Percentiles rank a stretch among this genome's conserved stretches.
phyloP scores from a whole-genome alignment of 495 filamentous ascomycete species.

The Hyaloscypha hepaticicola region DNA sequence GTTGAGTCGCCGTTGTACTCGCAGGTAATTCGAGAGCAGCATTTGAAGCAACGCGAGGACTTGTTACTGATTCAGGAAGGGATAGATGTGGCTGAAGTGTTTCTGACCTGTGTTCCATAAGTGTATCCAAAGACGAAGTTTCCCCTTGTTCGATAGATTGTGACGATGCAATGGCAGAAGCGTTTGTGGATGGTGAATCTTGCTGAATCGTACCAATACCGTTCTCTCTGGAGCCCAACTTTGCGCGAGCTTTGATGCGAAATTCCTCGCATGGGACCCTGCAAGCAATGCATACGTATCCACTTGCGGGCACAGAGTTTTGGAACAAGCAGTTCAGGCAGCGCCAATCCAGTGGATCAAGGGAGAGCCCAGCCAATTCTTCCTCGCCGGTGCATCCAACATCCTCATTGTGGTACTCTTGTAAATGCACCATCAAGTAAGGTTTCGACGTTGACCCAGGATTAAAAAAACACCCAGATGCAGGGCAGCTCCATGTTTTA shows the following conservation, averaged over 20 bases:
- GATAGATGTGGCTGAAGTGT: too few species aligned
- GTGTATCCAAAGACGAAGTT: not conserved
- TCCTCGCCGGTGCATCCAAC: not conserved
- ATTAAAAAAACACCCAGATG: too few species aligned
- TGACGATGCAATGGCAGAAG: too few species aligned
- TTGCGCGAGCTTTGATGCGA: not conserved
- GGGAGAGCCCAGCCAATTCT: not conserved
- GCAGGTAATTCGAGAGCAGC: not conserved
- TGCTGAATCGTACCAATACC: not conserved
- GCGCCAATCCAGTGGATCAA: not conserved
- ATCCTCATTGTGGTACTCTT: too few species aligned
- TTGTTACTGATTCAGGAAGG: not conserved
- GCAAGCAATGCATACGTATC: not conserved
- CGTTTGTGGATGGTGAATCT: not conserved
- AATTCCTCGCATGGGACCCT: not conserved
- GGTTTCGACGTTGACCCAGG: too few species aligned
- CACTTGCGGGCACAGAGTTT: not conserved
- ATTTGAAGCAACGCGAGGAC: not conserved
- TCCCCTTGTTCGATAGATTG: too few species aligned
- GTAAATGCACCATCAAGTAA: too few species aligned
- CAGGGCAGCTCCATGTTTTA: too few species aligned
- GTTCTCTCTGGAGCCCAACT: not conserved
- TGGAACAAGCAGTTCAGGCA: not conserved
- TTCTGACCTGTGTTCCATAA: too few species aligned
- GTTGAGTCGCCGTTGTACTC: not conserved